phyloP scores from a whole-genome alignment of 768 basidiomycete species.

The Macrolepiota dolichaula region DNA sequence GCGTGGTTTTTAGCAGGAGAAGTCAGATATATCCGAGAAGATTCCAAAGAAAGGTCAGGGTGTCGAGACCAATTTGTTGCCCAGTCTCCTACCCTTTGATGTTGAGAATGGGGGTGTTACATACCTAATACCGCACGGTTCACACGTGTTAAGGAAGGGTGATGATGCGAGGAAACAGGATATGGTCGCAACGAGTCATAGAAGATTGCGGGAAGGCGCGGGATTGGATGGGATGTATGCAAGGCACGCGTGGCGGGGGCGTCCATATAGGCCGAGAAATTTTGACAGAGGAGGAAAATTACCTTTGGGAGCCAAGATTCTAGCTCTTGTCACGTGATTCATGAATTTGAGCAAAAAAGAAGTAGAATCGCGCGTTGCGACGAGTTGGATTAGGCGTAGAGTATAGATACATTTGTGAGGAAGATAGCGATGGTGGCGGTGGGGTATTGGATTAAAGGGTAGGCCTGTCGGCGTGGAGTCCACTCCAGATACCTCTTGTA shows the following conservation, averaged over 20 bases:
- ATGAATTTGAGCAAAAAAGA: not conserved
- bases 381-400: constrained; percentile 7
- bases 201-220: constrained; percentile 20
- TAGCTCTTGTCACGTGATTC: constrained; percentile 15
- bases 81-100: constrained; percentile 1
- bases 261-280: constrained; percentile 13
- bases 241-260: constrained; percentile 4
- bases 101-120: constrained; percentile 17
- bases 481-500: constrained; percentile 87
- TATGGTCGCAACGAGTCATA: constrained; percentile 26
- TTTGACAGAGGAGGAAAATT: constrained; percentile 7
- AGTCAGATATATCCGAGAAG: constrained; percentile 15
- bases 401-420: constrained; percentile 8
- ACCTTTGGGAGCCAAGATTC: constrained; percentile 24
- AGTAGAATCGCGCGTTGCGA: not conserved
- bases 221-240: constrained; percentile 21
- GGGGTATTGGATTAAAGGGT: constrained; percentile 29
- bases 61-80: not conserved
- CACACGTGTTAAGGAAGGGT: constrained; percentile 40
- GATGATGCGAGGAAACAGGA: constrained; percentile 28
- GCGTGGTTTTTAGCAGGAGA: constrained; percentile 10
- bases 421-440: not conserved
- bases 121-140: constrained; percentile 39
- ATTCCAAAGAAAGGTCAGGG: constrained; percentile 12
- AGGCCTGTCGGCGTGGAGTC: constrained; percentile 76